phyloP scores from a whole-genome alignment of 805 yeast genomes.

The Sugiyamaella boreocaroliniensis region DNA sequence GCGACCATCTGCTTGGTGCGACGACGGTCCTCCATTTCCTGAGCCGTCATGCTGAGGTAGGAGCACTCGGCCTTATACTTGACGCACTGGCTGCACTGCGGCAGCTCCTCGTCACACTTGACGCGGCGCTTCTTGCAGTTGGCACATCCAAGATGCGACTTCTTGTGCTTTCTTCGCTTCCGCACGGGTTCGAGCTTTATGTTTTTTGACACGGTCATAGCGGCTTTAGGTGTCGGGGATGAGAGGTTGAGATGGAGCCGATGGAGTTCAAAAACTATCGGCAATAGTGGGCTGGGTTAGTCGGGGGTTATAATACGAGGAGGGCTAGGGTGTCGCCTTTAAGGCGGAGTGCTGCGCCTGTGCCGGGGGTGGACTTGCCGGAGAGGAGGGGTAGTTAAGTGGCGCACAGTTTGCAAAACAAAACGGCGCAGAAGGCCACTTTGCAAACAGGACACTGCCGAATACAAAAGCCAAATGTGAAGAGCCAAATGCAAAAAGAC shows the following conservation, averaged over 20 bases:
- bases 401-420: no score
- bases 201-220: background rate
- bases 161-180: slow-evolving; percentile 9
- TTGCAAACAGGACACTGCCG: no score
- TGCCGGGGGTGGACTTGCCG: no score
- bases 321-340: background rate
- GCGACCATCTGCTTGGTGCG: slow-evolving; percentile 17
- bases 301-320: background rate
- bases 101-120: slow-evolving; percentile 61
- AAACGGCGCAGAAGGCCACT: no score
- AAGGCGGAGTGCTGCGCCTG: no score
- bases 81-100: slow-evolving; percentile 50
- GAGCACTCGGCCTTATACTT: slow-evolving; percentile 44
- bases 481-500: no score
- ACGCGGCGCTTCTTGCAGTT: slow-evolving; percentile 57
- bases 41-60: slow-evolving; percentile 41
- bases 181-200: background rate
- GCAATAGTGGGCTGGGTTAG: background rate
- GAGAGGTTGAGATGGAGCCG: background rate
- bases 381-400: no score
- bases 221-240: background rate
- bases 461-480: no score
- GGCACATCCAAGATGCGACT: slow-evolving; percentile 43
- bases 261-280: background rate
- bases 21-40: slow-evolving; percentile 32